These are phyloP conservation scores for Smallanthus sonchifolius DNA, from an alignment of 129 eudicot genomes.

Conservation along the genomic window DNA sequence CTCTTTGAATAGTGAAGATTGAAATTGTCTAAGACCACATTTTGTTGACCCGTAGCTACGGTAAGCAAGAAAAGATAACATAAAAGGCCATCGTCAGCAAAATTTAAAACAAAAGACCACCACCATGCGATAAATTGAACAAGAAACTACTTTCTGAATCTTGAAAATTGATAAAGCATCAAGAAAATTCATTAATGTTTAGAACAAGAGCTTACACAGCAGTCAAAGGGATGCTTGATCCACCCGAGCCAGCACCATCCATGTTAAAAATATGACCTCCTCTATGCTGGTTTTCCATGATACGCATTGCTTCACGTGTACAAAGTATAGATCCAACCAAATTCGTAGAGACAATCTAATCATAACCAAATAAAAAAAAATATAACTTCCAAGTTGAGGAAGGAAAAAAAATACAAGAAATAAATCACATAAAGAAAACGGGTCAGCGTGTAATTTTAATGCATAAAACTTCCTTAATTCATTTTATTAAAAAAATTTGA, in stretches of 20 bases:
- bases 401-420: neutral
- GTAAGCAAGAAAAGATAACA: neutral
- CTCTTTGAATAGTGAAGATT: conserved; percentile 70
- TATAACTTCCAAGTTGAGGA: neutral
- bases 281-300: conserved; percentile 49
- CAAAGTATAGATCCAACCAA: conserved; percentile 92
- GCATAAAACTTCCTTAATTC: neutral
- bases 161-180: neutral
- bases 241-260: conserved; percentile 96
- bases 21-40: conserved; percentile 83
- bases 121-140: neutral
- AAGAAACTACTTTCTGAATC: neutral
- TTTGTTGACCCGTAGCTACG: conserved; percentile 75
- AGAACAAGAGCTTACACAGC: conserved; percentile 58
- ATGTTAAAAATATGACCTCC: conserved; percentile 83
- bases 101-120: neutral
- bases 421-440: neutral
- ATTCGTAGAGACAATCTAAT: conserved; percentile 79
- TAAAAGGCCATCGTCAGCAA: neutral
- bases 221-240: conserved; percentile 89
- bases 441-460: neutral
- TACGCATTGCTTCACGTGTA: conserved; percentile 78
- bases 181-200: conserved; percentile 3
- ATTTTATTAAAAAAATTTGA: neutral
- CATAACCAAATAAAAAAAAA: neutral